Evolutionary conservation across 495 filamentous ascomycete species (phyloP), one percentile per base, ranked within the genome.

Genomic region (Clohesyomyces aquaticus): DNA sequence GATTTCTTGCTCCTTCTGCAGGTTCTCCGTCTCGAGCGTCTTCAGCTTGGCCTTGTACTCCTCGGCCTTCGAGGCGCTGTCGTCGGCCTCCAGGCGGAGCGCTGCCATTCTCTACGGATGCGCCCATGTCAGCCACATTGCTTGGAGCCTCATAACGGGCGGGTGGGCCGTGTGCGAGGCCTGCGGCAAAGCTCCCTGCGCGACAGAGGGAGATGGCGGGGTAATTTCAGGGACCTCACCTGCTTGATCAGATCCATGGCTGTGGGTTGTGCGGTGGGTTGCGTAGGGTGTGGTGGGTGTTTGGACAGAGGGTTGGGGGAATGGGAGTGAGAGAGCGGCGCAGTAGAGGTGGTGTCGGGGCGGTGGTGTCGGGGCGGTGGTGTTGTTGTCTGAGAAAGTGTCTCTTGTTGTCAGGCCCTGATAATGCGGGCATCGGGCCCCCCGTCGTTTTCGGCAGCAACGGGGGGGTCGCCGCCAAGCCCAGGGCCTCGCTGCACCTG

Each of bases 1-100:
- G 74, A 98, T 96, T 77, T 98, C 93, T 77, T 98, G 93, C 78
- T 98, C 94, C 82, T 98, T 98, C 60, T 87, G 77, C 43, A 95
- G 84, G 75, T 92, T 98, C 80, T 97, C 93, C 75, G 96, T 90
- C 79, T 98, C 91, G 61, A 98, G 83, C 21, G 77, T 78, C 81
- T 97, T 97, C 77, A 97, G 85, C 77, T 88, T 90, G 74, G 77
- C 68, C 80, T 91, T 83, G 68, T 96, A 85, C 76, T 97, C 93
- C 71, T 96, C 93, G 70, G 85, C 87, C 80, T 91, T 87, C 71
- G 79, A 74, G 60, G 86, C 72, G 54, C 88, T 83, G 69, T 91
- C 87, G 71, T 98, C 94, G 68, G 91, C 89, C 85, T 97, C 91
- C 72, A 91, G 73, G 75, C 94, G 94, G 81, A 98, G 90, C 74